Percentiles rank a stretch among this genome's conserved stretches.
These are phyloP conservation scores for Gautieria morchelliformis DNA, from an alignment of 768 basidiomycete species.

Conservation along the genomic window DNA sequence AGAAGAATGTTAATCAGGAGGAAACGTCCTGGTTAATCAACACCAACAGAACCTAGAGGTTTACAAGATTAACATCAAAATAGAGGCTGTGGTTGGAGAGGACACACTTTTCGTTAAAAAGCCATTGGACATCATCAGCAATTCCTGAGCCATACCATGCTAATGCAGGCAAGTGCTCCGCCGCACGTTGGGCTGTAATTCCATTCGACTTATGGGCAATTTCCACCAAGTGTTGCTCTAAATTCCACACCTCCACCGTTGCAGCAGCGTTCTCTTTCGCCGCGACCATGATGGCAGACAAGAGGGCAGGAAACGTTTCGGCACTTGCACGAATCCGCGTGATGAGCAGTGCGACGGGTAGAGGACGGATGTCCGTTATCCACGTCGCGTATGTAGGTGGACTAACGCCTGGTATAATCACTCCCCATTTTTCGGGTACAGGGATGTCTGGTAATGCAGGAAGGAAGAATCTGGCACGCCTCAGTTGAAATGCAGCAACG, in stretches of 20 bases:
- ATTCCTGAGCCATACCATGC: slow-evolving; percentile 40
- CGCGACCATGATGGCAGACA: slow-evolving; percentile 25
- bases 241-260: slow-evolving; percentile 39
- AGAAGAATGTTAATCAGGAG: too few species aligned
- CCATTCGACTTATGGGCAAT: slow-evolving; percentile 24
- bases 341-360: slow-evolving; percentile 29
- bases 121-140: slow-evolving; percentile 30
- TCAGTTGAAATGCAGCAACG: slow-evolving; percentile 33
- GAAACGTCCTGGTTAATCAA: slow-evolving; percentile 18
- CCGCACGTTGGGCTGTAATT: slow-evolving; percentile 22
- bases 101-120: slow-evolving; percentile 39
- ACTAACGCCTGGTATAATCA: slow-evolving; percentile 6
- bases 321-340: slow-evolving; percentile 30
- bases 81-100: neutral
- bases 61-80: neutral
- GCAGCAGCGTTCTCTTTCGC: slow-evolving; percentile 27
- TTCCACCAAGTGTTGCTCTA: slow-evolving; percentile 25
- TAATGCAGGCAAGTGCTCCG: slow-evolving; percentile 33
- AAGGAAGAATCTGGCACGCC: slow-evolving; percentile 9
- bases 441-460: neutral
- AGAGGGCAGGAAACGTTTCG: slow-evolving; percentile 25
- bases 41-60: slow-evolving; percentile 33
- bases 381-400: slow-evolving; percentile 31
- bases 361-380: slow-evolving; percentile 29
- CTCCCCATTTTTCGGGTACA: slow-evolving; percentile 21